Conservation (phyloP, 163 green algal species). For the Chlamydomonas reinhardtii region DNA sequence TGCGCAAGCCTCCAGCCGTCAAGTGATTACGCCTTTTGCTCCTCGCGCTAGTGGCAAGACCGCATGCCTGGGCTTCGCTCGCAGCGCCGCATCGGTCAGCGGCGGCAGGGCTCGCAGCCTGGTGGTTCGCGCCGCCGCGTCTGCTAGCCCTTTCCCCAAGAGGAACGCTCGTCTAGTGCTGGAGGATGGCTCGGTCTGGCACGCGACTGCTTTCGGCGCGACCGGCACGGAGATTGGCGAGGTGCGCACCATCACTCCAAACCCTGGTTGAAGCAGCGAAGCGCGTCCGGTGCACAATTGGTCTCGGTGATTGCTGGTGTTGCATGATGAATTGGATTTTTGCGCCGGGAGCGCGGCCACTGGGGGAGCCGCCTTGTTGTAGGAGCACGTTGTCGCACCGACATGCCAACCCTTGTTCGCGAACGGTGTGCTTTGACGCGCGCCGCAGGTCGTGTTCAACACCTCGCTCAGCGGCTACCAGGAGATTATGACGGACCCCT, state of each 20-base stretch:
- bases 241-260: slow-evolving; percentile 41
- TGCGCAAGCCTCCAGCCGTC: slow-evolving; percentile 12
- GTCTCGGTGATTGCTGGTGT: no score
- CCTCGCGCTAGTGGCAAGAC: background rate
- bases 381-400: background rate
- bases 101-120: slow-evolving; percentile 29
- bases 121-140: slow-evolving; percentile 21
- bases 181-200: slow-evolving; percentile 94
- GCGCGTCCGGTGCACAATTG: no score
- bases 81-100: slow-evolving; percentile 5
- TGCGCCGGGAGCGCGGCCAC: no score
- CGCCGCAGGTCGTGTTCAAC: slow-evolving; percentile 97
- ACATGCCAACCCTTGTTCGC: background rate
- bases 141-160: slow-evolving; percentile 77
- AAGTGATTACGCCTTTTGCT: slow-evolving; percentile 8
- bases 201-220: slow-evolving; percentile 89
- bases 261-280: no score
- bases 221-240: slow-evolving; percentile 86
- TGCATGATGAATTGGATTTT: background rate
- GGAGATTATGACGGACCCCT: slow-evolving; percentile 99
- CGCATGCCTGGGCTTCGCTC: background rate
- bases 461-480: slow-evolving; percentile 95
- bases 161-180: slow-evolving; percentile 90
- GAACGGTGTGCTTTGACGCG: background rate
- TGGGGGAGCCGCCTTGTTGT: background rate